Percentiles rank a stretch among this genome's conserved stretches.
phyloP scores from a whole-genome alignment of 345 rosid species.

The Eucalyptus pauciflora region DNA sequence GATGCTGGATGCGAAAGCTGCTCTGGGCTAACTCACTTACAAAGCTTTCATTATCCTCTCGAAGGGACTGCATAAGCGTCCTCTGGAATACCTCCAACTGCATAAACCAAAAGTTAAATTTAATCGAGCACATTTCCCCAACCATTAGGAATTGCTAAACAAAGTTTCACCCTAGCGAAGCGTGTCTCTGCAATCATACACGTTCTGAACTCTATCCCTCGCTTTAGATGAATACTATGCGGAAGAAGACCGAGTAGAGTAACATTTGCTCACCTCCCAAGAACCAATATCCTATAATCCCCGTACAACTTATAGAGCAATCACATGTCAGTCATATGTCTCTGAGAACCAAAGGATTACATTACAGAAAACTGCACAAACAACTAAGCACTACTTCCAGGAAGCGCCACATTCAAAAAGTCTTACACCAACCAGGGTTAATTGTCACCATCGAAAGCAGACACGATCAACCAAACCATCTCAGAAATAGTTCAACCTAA shows the following conservation, averaged over 20 bases:
- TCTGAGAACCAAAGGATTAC: background rate
- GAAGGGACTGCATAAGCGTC: conserved; percentile 87
- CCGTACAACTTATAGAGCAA: background rate
- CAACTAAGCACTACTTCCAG: background rate
- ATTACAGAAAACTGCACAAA: background rate
- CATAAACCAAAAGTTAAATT: background rate
- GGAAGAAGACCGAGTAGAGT: background rate
- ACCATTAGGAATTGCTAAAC: background rate
- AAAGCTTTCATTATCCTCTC: conserved; percentile 64
- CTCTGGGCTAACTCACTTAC: background rate
- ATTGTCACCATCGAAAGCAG: background rate
- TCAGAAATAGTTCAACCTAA: background rate
- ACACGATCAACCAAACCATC: background rate
- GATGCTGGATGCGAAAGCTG: background rate
- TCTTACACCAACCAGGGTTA: background rate
- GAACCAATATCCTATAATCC: background rate
- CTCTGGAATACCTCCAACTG: conserved; percentile 86
- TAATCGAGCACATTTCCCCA: background rate
- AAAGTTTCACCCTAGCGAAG: background rate
- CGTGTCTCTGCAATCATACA: background rate
- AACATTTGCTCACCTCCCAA: background rate
- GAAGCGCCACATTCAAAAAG: background rate
- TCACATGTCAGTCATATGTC: background rate
- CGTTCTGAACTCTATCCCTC: background rate
- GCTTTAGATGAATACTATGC: background rate